These are phyloP conservation scores for Tetrapyrgos nigripes DNA, from an alignment of 1,284 basidiomycete species.

Conservation along the genomic window DNA sequence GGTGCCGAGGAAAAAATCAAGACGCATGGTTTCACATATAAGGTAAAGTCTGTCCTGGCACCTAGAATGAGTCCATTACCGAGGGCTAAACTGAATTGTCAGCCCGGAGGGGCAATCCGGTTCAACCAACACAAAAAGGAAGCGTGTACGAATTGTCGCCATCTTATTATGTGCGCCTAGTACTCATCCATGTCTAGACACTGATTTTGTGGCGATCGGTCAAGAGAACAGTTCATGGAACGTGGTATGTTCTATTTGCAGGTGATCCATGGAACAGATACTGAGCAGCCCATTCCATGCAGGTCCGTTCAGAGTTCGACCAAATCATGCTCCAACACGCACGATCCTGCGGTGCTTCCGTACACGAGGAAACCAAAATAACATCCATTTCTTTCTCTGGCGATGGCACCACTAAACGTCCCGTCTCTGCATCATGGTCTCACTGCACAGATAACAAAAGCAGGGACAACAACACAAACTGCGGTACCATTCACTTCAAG, in stretches of 20 bases:
- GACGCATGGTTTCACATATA: constrained; percentile 58
- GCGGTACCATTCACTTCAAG: constrained; percentile 47
- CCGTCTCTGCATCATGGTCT: constrained; percentile 31
- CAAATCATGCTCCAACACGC: constrained; percentile 53
- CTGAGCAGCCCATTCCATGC: neutral
- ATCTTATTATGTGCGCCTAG: neutral
- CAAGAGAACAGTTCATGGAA: constrained; percentile 21
- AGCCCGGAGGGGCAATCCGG: constrained; percentile 36
- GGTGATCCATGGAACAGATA: neutral
- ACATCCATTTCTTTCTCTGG: constrained; percentile 33
- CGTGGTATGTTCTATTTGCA: constrained; percentile 12
- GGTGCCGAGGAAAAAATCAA: constrained; percentile 61
- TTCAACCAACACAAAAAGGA: constrained; percentile 22
- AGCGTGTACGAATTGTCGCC: constrained; percentile 10
- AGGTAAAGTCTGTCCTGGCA: constrained; percentile 48
- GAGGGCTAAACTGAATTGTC: neutral
- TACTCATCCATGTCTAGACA: constrained; percentile 6
- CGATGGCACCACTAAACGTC: constrained; percentile 22
- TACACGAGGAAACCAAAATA: constrained; percentile 47
- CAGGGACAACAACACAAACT: constrained; percentile 13
- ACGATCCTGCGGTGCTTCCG: constrained; percentile 41
- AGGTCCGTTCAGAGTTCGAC: constrained; percentile 56
- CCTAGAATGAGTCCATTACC: neutral
- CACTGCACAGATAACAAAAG: neutral
- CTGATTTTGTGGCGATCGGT: constrained; percentile 20